A percentile compares a stretch with the other conserved stretches of the same genome.
phyloP scores from a whole-genome alignment of 2,329 filamentous ascomycete genomes.

The Ceratocystis huliohia region DNA sequence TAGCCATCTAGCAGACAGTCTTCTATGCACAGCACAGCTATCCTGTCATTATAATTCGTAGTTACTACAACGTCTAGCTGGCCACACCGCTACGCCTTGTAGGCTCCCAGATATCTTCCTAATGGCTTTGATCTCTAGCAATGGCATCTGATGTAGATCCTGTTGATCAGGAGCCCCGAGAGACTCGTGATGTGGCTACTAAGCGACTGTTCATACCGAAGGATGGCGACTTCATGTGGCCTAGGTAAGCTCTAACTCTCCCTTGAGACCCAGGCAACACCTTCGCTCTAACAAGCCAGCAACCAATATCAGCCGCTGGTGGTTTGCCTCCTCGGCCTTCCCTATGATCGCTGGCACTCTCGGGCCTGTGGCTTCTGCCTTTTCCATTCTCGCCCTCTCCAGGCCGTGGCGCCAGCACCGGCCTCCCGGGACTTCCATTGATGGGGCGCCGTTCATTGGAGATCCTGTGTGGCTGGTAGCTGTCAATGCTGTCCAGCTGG shows the following conservation, averaged over 20 bases:
- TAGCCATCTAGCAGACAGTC: too few species aligned
- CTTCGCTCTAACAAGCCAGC: background rate
- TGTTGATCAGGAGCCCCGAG: background rate
- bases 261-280: too few species aligned
- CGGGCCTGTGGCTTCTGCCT: slow-evolving; percentile 74
- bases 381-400: slow-evolving; percentile 77
- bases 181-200: background rate
- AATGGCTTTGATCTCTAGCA: background rate
- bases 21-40: too few species aligned
- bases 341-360: slow-evolving; percentile 73
- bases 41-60: too few species aligned
- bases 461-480: slow-evolving; percentile 65
- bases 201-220: background rate
- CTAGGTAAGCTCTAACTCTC: background rate
- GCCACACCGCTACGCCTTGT: background rate
- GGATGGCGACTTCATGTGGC: background rate
- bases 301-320: slow-evolving; percentile 40
- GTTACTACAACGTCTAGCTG: background rate
- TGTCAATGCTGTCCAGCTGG: slow-evolving; percentile 67
- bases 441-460: slow-evolving; percentile 35
- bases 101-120: background rate
- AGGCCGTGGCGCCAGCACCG: slow-evolving; percentile 59
- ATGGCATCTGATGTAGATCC: slow-evolving; percentile 4
- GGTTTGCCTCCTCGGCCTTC: slow-evolving; percentile 52
- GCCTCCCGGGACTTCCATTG: slow-evolving; percentile 34